phyloP scores from a whole-genome alignment of 1,284 basidiomycete genomes.

The Apiotrichum mycotoxinovorans region DNA sequence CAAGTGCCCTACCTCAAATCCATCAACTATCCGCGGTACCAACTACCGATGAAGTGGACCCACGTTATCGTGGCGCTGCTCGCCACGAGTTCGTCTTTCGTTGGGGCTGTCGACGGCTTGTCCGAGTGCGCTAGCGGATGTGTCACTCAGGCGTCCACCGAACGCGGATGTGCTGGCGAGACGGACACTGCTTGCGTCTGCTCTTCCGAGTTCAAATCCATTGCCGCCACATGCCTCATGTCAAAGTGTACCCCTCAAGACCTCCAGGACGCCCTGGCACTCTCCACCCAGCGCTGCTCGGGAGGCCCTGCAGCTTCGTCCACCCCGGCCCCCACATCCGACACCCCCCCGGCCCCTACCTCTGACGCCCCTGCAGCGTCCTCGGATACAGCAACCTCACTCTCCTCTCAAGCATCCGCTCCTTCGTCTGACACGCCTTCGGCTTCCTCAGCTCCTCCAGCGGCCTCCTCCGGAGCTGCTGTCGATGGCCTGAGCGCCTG shows the following conservation, averaged over 20 bases:
- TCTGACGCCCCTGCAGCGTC: no score
- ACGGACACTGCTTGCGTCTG: slow-evolving; percentile 7
- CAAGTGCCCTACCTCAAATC: no score
- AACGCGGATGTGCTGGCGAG: slow-evolving; percentile 1
- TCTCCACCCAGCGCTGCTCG: background rate
- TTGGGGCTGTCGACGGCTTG: background rate
- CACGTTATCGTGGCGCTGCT: background rate
- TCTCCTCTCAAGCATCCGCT: no score
- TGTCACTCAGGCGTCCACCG: background rate
- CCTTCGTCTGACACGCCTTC: no score
- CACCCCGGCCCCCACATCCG: background rate
- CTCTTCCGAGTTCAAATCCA: background rate
- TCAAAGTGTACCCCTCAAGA: background rate
- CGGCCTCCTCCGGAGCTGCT: no score
- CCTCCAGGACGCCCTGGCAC: slow-evolving; percentile 1
- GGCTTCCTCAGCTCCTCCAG: no score
- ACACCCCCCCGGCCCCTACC: no score
- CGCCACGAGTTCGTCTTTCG: background rate
- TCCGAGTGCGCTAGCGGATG: slow-evolving; percentile 5
- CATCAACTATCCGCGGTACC: no score
- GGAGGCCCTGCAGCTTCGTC: background rate
- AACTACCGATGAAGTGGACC: background rate
- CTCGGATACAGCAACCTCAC: no score
- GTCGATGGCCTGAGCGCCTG: slow-evolving; percentile 3
- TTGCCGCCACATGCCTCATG: slow-evolving; percentile 1